These are phyloP conservation scores for Neopestalotiopsis rosae DNA, from an alignment of 2,329 filamentous ascomycete genomes.

Conservation along the genomic window DNA sequence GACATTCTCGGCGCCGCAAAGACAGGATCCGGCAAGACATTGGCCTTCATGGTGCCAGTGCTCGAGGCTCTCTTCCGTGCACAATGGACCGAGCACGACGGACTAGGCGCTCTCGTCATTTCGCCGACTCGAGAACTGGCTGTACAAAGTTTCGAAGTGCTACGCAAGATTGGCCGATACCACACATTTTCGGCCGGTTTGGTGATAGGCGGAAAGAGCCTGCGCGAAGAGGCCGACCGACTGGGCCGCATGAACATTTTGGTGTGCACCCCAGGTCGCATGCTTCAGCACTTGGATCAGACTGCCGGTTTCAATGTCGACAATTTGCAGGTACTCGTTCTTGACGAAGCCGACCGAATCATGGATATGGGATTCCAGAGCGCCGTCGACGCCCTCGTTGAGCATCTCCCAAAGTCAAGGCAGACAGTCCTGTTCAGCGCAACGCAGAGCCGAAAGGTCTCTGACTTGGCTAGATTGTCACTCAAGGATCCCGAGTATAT, in stretches of 20 bases:
- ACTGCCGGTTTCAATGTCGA: slow-evolving; percentile 89
- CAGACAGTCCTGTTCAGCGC: slow-evolving; percentile 96
- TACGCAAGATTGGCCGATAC: slow-evolving; percentile 86
- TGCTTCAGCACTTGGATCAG: slow-evolving; percentile 95
- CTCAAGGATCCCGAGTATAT: slow-evolving; percentile 93
- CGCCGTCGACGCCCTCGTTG: slow-evolving; percentile 89
- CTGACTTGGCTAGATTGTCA: slow-evolving; percentile 86
- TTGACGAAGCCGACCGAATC: slow-evolving; percentile 96
- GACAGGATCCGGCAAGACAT: slow-evolving; percentile 93
- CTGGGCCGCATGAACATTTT: slow-evolving; percentile 94
- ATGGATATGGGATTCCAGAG: slow-evolving; percentile 97
- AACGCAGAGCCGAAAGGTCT: slow-evolving; percentile 93
- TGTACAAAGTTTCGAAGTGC: slow-evolving; percentile 94
- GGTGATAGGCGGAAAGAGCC: slow-evolving; percentile 90
- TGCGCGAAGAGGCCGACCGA: slow-evolving; percentile 85
- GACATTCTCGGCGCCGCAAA: slow-evolving; percentile 96
- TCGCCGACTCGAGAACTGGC: slow-evolving; percentile 94
- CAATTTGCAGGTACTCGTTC: slow-evolving; percentile 88
- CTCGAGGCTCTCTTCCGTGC: slow-evolving; percentile 90
- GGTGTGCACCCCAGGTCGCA: slow-evolving; percentile 91
- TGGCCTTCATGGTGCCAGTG: slow-evolving; percentile 90
- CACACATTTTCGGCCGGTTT: slow-evolving; percentile 92
- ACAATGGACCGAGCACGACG: slow-evolving; percentile 90
- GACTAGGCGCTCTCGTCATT: slow-evolving; percentile 89
- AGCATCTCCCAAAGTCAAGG: slow-evolving; percentile 82